Conservation (phyloP, 2,329 filamentous ascomycete species). For the Penicillium digitatum region DNA sequence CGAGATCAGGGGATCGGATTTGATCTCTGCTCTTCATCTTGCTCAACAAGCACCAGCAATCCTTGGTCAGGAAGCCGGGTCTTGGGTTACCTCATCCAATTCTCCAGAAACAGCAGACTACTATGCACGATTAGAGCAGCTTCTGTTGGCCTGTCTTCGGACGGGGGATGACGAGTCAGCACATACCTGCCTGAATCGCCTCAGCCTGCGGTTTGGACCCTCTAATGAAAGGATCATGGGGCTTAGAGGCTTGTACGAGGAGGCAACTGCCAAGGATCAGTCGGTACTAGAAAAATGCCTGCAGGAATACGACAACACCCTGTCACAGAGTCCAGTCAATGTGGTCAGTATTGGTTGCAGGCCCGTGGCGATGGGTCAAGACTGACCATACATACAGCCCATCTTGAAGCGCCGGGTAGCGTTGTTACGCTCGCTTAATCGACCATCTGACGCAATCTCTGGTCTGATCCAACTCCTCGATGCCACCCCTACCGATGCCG, state of each 20-base stretch:
- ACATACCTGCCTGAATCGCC: slow-evolving; percentile 66
- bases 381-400: slow-evolving; percentile 53
- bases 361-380: not conserved
- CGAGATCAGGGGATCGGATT: slow-evolving; percentile 36
- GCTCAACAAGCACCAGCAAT: slow-evolving; percentile 44
- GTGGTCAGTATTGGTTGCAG: slow-evolving; percentile 56
- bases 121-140: slow-evolving; percentile 83
- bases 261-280: slow-evolving; percentile 69
- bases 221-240: slow-evolving; percentile 84
- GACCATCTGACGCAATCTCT: slow-evolving; percentile 66
- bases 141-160: slow-evolving; percentile 77
- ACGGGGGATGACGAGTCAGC: slow-evolving; percentile 79
- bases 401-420: slow-evolving; percentile 81
- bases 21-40: slow-evolving; percentile 45
- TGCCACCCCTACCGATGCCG: slow-evolving; percentile 80
- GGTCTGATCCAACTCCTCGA: slow-evolving; percentile 73
- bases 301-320: slow-evolving; percentile 70
- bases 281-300: slow-evolving; percentile 66
- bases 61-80: slow-evolving; percentile 46
- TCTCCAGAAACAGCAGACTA: slow-evolving; percentile 67
- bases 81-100: slow-evolving; percentile 49
- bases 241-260: slow-evolving; percentile 75
- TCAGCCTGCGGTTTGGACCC: slow-evolving; percentile 75
- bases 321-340: slow-evolving; percentile 72
- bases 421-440: slow-evolving; percentile 69